These are phyloP conservation scores for Fusarium beomiforme DNA, from an alignment of 2,329 filamentous ascomycete genomes.

Conservation along the genomic window DNA sequence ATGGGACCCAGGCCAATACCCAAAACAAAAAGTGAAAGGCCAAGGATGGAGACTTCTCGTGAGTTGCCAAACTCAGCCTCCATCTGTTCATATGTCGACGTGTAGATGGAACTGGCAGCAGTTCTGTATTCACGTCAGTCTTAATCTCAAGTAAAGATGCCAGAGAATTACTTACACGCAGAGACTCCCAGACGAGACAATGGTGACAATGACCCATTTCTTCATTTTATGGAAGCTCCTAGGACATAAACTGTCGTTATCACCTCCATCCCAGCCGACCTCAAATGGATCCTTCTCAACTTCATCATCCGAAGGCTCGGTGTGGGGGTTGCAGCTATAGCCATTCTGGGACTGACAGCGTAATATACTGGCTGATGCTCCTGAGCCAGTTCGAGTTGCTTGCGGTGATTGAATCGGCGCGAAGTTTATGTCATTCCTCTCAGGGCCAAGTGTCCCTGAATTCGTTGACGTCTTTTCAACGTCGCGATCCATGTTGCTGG, in stretches of 20 bases:
- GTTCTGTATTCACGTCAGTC: slow-evolving; percentile 63
- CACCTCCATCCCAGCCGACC: slow-evolving; percentile 78
- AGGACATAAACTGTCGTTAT: slow-evolving; percentile 78
- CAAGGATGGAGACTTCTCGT: slow-evolving; percentile 78
- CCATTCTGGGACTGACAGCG: slow-evolving; percentile 56
- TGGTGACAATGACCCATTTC: slow-evolving; percentile 82
- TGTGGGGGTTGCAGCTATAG: slow-evolving; percentile 50
- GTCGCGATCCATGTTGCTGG: slow-evolving; percentile 36
- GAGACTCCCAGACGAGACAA: slow-evolving; percentile 78
- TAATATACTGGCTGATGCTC: slow-evolving; percentile 24
- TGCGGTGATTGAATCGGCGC: slow-evolving; percentile 23
- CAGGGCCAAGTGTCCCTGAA: slow-evolving; percentile 1
- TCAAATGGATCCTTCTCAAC: slow-evolving; percentile 64
- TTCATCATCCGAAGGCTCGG: neutral
- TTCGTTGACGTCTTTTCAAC: slow-evolving; percentile 38
- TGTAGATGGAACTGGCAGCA: slow-evolving; percentile 89
- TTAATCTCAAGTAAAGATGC: neutral
- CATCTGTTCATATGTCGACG: slow-evolving; percentile 81
- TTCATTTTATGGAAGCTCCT: slow-evolving; percentile 71
- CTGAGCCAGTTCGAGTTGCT: slow-evolving; percentile 7
- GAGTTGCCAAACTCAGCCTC: slow-evolving; percentile 78
- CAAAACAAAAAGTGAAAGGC: slow-evolving; percentile 83
- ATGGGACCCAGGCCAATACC: slow-evolving; percentile 74
- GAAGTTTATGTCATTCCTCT: slow-evolving; percentile 5
- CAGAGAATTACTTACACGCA: slow-evolving; percentile 76